Base-by-base conservation (phyloP, 495 filamentous ascomycete genomes). In the Neurospora sp. region DNA sequence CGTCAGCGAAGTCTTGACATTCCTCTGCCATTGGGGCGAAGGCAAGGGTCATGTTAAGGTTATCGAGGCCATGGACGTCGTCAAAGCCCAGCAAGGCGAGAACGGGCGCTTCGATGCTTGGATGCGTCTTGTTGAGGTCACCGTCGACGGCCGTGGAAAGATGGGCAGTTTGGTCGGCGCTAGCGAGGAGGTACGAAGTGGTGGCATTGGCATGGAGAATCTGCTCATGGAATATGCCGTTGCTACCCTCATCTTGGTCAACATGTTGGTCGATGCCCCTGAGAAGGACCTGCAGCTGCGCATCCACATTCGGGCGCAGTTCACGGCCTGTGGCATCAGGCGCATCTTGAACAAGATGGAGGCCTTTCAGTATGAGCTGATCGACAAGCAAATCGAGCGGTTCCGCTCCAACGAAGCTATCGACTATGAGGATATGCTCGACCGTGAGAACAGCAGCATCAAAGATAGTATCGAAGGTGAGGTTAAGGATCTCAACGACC, bases 111-210 rank as follows among this genome's bases (percentile, higher is more conserved):
- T 99, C 78, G 96, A 99, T 84, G 91, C 96, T 18, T 99, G 96
- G 96, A 97, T 99, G 93, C 92, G 96, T 39, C 94, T 97, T 69
- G 95, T 98, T 44, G 96, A 99, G 82, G 96, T 99, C 71, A 97
- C 96, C 11, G 90, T 97, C 70, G 96, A 99, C 83, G 96, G 96
- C 39, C 90, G 96, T 73, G 96, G 96, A 48, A 99, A 99, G 87
- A 97, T 99, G 92, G 96, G 96, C 72, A 97, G 93, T 83, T 87
- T 98, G 74, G 96, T 99, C 37, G 96, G 96, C 69, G 96, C 96
- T 8, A 97, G 94, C 77, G 96, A 99, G 79, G 96, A 99, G 83
- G 92, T 97, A 74, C 92, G 96, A 79, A 97, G 92, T 82, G 96
- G 96, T 71, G 96, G 96, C 71, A 97, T 98, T 80, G 96, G 96